Base-by-base conservation (phyloP, 306 rosid genomes). In the Argentina anserina region DNA sequence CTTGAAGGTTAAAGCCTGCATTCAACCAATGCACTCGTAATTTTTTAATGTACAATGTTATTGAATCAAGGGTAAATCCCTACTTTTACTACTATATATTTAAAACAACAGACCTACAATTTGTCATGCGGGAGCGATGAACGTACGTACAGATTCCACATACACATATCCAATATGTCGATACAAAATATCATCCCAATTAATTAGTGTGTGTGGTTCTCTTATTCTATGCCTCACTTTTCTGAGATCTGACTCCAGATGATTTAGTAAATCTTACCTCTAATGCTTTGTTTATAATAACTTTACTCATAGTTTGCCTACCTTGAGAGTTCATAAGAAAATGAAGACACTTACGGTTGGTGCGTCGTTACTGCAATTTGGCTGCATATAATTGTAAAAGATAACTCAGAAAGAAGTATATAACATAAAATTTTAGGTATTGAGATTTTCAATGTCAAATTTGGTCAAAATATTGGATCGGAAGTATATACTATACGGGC, bases 1-100 rank as follows among this genome's bases (percentile, higher is more conserved):
- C 10, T 20, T 7, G 78, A 91, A 91, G 28, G 86, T 89, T 33
- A 91, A n/a, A 59, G 90, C 96, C 96, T 91, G 84, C 81, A 20
- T n/a, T 50, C 25, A 50, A 23, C 28, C 15, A 23, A 53, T 23
- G 31, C 60, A 53, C 23, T 9, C 60, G 23, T 53, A 53, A 23
- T 9, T 9, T 53, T 4, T 12, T 9, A 10, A 53, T 7, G 59
- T 7, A 21, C 13, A 52, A 23, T 33, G 36, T 3, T 37, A 47
- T 47, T 18, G 25, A 13, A 50, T 50, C 11, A n/a, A 49, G 56
- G 56, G 52, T 17, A 46, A 5, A 47, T 20, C 25, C 47, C 17
- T 2, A 8, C 47, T 42, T 42, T 42, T 42, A 15, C 17, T 46
- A 46, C n/a, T n/a, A n/a, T n/a, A n/a, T n/a, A n/a, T n/a, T 5